Conservation (phyloP, 2,329 filamentous ascomycete species). For the Pseudogymnoascus sp. region DNA sequence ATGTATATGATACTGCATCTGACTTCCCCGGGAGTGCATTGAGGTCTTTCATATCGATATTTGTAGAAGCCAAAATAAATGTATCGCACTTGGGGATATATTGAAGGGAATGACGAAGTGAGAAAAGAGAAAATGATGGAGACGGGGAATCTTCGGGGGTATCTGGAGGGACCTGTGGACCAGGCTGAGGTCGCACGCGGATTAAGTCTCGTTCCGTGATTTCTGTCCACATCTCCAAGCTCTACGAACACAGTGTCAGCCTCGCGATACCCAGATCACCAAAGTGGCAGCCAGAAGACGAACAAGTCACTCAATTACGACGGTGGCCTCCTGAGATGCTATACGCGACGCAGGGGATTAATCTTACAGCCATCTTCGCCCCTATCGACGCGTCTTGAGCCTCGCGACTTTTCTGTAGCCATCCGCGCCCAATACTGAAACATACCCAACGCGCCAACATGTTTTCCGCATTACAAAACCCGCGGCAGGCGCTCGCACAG, state of each 20-base stretch:
- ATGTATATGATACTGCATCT: conserved; percentile 25
- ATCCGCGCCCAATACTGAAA: not conserved
- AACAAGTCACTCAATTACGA: not conserved
- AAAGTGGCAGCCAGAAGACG: not conserved
- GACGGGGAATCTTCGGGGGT: not conserved
- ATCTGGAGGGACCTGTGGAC: not conserved
- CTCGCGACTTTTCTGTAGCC: not conserved
- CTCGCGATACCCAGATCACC: conserved; percentile 9
- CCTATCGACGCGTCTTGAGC: not conserved
- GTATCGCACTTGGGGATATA: not conserved
- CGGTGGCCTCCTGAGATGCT: not conserved
- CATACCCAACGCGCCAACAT: conserved; percentile 28
- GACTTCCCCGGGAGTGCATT: conserved; percentile 16
- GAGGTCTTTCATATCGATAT: not conserved
- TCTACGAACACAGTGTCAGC: conserved; percentile 11
- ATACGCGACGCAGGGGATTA: not conserved
- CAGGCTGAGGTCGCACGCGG: conserved; percentile 4
- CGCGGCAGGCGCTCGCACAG: conserved; percentile 58
- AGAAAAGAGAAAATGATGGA: not conserved
- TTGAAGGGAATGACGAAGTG: not conserved
- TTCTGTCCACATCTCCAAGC: conserved; percentile 7
- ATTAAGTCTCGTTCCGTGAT: not conserved
- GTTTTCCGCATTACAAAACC: conserved; percentile 49
- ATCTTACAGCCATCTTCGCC: not conserved
- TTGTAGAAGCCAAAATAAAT: not conserved